Evolutionary conservation across 2,329 filamentous ascomycete species (phyloP).

Genomic region (Xylaria sp.): DNA sequence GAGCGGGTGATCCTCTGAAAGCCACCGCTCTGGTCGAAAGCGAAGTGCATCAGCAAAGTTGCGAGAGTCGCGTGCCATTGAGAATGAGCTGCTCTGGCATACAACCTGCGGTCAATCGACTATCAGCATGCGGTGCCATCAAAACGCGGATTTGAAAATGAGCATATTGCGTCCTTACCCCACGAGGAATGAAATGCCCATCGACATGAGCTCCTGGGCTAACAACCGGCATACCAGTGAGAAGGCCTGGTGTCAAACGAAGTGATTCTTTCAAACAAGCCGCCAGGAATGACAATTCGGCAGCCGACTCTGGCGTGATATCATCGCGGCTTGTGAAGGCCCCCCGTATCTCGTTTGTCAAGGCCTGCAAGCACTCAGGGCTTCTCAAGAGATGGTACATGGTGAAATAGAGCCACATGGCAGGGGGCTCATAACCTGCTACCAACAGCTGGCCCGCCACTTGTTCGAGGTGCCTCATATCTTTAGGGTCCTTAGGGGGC

Average conservation of each 20-base stretch:
- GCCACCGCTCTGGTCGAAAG: not conserved
- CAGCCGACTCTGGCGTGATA: slow-evolving; percentile 36
- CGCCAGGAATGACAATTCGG: slow-evolving; percentile 41
- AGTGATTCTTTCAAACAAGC: slow-evolving; percentile 46
- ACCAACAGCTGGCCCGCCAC: slow-evolving; percentile 22
- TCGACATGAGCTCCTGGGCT: slow-evolving; percentile 2
- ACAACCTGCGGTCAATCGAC: too few species aligned
- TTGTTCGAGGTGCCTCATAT: slow-evolving; percentile 19
- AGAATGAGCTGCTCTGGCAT: not conserved
- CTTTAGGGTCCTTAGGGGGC: not conserved
- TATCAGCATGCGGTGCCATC: too few species aligned
- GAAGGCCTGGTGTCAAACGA: slow-evolving; percentile 28
- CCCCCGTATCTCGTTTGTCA: slow-evolving; percentile 44
- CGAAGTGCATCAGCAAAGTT: not conserved
- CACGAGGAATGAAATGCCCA: slow-evolving; percentile 1
- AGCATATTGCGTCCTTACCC: too few species aligned
- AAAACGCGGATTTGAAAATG: too few species aligned
- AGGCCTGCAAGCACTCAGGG: slow-evolving; percentile 31
- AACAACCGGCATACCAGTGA: not conserved
- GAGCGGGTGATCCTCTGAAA: not conserved
- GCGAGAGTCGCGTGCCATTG: not conserved
- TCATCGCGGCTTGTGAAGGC: slow-evolving; percentile 40
- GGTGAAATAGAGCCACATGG: slow-evolving; percentile 25
- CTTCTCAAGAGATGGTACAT: slow-evolving; percentile 35
- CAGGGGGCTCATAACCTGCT: slow-evolving; percentile 17